A percentile compares a stretch with the other conserved stretches of the same genome.
These are phyloP conservation scores for Bombardia bombarda DNA, from an alignment of 495 filamentous ascomycete species.

Conservation along the genomic window DNA sequence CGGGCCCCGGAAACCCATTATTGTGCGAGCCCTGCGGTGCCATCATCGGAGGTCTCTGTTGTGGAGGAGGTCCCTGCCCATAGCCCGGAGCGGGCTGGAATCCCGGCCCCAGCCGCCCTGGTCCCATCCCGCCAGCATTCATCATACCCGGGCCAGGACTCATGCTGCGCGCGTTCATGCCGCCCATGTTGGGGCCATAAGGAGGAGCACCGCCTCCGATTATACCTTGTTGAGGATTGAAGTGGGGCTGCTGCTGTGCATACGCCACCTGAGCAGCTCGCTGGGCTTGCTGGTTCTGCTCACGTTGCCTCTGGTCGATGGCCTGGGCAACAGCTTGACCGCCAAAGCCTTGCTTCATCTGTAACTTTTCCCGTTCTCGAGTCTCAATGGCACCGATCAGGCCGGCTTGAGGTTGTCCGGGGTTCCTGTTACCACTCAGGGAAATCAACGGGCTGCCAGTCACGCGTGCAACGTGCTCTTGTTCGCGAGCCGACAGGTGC, in stretches of 20 bases:
- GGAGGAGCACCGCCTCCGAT: conserved; percentile 19
- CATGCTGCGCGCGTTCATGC: conserved; percentile 11
- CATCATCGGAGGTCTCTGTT: conserved; percentile 13
- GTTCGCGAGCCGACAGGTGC: conserved; percentile 83
- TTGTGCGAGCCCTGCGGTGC: conserved; percentile 7
- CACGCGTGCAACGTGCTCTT: conserved; percentile 83
- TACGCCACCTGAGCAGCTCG: conserved; percentile 21
- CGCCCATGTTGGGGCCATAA: conserved; percentile 16
- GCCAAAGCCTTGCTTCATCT: conserved; percentile 62
- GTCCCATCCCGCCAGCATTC: conserved; percentile 2
- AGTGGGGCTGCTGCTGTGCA: conserved; percentile 29
- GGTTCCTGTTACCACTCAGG: conserved; percentile 48
- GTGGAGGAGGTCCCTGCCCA: background rate
- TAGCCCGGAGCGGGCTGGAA: conserved; percentile 10
- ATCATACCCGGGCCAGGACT: conserved; percentile 15
- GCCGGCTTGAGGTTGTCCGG: conserved; percentile 45
- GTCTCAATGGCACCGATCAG: conserved; percentile 70
- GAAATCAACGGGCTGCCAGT: conserved; percentile 78
- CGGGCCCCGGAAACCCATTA: conserved; percentile 2
- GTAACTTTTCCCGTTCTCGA: conserved; percentile 64
- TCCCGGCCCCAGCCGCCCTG: background rate
- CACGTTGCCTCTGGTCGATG: conserved; percentile 66
- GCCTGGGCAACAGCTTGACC: conserved; percentile 70
- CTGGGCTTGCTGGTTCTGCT: conserved; percentile 39
- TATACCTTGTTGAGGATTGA: conserved; percentile 15